Evolutionary conservation across 192 early-diverging fungal genomes (phyloP), one percentile per base, ranked within the genome.

Genomic region (Spinellus fusiger): DNA sequence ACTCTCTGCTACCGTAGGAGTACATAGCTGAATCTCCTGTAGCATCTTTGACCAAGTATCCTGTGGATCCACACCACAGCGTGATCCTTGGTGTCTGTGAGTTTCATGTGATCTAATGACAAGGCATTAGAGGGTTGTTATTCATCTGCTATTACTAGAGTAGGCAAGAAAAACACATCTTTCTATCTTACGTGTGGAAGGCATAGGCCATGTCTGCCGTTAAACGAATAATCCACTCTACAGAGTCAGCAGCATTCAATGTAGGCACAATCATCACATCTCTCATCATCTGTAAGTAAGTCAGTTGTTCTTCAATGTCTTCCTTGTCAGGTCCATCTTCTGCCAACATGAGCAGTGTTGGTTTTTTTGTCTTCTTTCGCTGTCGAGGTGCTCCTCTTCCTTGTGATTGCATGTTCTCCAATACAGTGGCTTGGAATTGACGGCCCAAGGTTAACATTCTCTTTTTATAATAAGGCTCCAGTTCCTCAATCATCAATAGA

Each of bases 1-100:
- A 13, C 65, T 62, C 13, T 63, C 70, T 1, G 79, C 76, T 2
- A 71, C 54, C 0, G 49, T 47, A 0, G 61, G 49, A 4, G 79
- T 81, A 27, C 74, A 64, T 58, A 70, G 59, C 32, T 74, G 73
- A 4, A 81, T 68, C 47, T 76, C 70, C 54, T 78, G 70, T 6
- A 81, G 61, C 64, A 69, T 73, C 48, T 65, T 67, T 9, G 46
- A 46, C 63, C 73, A 81, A 0, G 63, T 73, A 23, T 81, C 76
- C 1, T 49, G 40, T 1, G 61, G 22, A 32, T 70, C 66, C 0
- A 1, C 26, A 8, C 79, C 79, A n/a, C 64, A 59, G 31, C 46
- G 62, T 48, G 63, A 28, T 49, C 53, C 56, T 58, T 47, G 18
- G 26, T 63, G 7, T 67, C 69, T n/a, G n/a, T n/a, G n/a, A n/a